A percentile compares a stretch with the other conserved stretches of the same genome.
Conservation (phyloP, 2,329 filamentous ascomycete species). For the Colletotrichum coccodes region DNA sequence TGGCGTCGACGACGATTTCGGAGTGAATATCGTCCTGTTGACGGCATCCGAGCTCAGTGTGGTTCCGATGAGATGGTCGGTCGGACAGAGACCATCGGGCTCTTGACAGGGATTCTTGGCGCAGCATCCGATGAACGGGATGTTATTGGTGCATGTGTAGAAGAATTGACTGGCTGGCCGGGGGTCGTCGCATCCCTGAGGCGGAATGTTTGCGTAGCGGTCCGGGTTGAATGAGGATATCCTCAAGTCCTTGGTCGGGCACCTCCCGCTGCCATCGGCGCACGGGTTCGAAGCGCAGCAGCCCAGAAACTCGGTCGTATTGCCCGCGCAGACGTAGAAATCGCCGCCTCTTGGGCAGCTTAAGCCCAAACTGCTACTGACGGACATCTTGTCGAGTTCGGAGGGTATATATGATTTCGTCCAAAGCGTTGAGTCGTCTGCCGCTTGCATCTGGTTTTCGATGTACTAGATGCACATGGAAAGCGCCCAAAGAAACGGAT, state of each 20-base stretch:
- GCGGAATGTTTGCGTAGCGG: constrained; percentile 39
- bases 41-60: constrained; percentile 37
- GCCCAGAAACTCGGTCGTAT: constrained; percentile 48
- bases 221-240: constrained; percentile 41
- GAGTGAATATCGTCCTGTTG: constrained; percentile 31
- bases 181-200: constrained; percentile 44
- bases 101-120: constrained; percentile 43
- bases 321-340: constrained; percentile 49
- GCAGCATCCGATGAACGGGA: constrained; percentile 53
- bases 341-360: constrained; percentile 43
- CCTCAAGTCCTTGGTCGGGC: constrained; percentile 42
- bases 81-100: constrained; percentile 38
- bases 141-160: constrained; percentile 45
- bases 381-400: background rate
- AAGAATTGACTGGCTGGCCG: constrained; percentile 37
- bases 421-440: background rate
- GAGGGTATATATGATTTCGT: background rate
- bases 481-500: background rate
- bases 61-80: constrained; percentile 36
- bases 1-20: background rate
- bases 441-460: background rate
- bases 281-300: constrained; percentile 52
- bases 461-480: background rate
- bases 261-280: constrained; percentile 41
- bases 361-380: constrained; percentile 37